These are phyloP conservation scores for Cyclanthera cordifolia DNA, from an alignment of 306 rosid species.

Conservation along the genomic window DNA sequence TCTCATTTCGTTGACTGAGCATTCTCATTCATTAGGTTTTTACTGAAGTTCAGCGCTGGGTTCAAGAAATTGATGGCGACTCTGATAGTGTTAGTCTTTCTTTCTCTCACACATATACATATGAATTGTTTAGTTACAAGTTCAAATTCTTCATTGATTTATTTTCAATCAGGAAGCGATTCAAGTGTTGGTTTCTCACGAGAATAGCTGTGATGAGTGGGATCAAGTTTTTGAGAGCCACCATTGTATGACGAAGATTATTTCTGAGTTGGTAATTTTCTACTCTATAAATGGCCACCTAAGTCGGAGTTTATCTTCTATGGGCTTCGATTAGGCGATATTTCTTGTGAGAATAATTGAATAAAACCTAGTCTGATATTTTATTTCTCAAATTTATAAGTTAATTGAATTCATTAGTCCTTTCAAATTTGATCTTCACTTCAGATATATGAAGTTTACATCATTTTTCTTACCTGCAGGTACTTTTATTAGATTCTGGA, in stretches of 20 bases:
- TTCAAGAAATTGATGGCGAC: conserved; percentile 13
- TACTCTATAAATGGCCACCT: not conserved
- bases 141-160: not conserved
- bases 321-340: too few relatives aligned
- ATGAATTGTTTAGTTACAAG: not conserved
- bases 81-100: conserved; percentile 22
- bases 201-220: conserved; percentile 12
- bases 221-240: conserved; percentile 13
- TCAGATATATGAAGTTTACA: not conserved
- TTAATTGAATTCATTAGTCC: not conserved
- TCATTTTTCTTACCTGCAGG: conserved; percentile 17
- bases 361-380: not conserved
- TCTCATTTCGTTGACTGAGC: not conserved
- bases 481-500: conserved; percentile 19
- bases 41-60: conserved; percentile 24
- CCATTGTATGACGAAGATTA: conserved; percentile 17
- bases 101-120: conserved; percentile 3
- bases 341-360: too few relatives aligned
- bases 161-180: conserved; percentile 17
- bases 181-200: conserved; percentile 7
- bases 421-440: not conserved
- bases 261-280: conserved; percentile 24
- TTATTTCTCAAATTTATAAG: not conserved
- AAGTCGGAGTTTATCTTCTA: too few relatives aligned
- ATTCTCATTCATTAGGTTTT: conserved; percentile 15